Evolutionary conservation across 192 early-diverging fungal genomes (phyloP).

Genomic region (Coemansia sp.): DNA sequence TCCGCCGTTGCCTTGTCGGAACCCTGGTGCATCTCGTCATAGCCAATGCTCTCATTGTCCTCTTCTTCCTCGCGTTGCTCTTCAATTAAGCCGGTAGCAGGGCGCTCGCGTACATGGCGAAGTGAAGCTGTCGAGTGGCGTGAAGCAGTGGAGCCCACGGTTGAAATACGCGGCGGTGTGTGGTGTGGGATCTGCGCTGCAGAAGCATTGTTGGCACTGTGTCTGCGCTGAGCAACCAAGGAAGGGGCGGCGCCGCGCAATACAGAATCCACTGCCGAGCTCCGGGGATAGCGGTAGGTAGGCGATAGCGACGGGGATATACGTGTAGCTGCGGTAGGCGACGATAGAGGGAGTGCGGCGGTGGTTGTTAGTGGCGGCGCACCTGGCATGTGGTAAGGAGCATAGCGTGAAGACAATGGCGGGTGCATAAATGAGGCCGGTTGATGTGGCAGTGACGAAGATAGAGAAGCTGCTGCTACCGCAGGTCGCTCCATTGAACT

Average conservation of each 20-base stretch:
- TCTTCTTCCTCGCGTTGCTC: constrained; percentile 29
- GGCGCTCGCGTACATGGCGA: constrained; percentile 19
- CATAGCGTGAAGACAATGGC: constrained; percentile 39
- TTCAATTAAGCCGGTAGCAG: constrained; percentile 28
- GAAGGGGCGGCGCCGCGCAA: constrained; percentile 20
- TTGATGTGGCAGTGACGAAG: constrained; percentile 30
- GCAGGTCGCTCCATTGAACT: constrained; percentile 21
- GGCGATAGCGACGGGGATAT: constrained; percentile 13
- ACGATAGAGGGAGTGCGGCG: neutral
- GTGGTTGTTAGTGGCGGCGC: constrained; percentile 12
- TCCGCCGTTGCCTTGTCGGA: constrained; percentile 11
- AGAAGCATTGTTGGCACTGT: constrained; percentile 3
- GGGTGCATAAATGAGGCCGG: constrained; percentile 48
- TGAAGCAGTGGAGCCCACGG: constrained; percentile 1
- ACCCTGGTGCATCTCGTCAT: constrained; percentile 21
- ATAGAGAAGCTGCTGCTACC: neutral
- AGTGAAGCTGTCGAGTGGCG: constrained; percentile 2
- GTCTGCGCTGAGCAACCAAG: constrained; percentile 12
- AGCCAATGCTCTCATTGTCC: constrained; percentile 23
- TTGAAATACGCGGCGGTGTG: constrained; percentile 5
- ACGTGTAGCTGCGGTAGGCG: constrained; percentile 6
- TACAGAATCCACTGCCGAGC: constrained; percentile 7
- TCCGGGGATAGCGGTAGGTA: constrained; percentile 7
- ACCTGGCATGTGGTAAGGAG: constrained; percentile 45
- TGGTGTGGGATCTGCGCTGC: constrained; percentile 15